phyloP scores from a whole-genome alignment of 2,329 filamentous ascomycete genomes.

The Cladosporium sp. region DNA sequence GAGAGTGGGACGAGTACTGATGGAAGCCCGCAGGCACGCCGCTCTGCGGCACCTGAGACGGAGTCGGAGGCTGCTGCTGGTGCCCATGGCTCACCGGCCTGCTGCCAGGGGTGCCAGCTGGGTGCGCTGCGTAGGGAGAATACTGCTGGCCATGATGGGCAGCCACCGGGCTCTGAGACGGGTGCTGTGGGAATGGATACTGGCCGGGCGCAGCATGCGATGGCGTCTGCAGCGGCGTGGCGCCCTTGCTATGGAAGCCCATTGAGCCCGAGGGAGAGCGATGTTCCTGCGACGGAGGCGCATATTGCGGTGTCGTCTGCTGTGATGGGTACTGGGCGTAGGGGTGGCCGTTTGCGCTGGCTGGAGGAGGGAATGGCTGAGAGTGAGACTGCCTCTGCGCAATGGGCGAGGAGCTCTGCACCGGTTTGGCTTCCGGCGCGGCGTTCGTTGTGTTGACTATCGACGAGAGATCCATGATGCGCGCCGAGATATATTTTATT shows the following conservation, averaged over 20 bases:
- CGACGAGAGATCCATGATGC: slow-evolving; percentile 29
- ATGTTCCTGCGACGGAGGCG: slow-evolving; percentile 20
- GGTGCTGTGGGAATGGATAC: slow-evolving; percentile 24
- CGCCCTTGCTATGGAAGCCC: slow-evolving; percentile 21
- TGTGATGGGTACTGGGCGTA: slow-evolving; percentile 14
- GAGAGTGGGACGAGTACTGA: slow-evolving; percentile 25
- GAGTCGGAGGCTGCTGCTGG: slow-evolving; percentile 17
- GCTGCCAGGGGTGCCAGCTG: slow-evolving; percentile 24
- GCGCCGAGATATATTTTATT: neutral
- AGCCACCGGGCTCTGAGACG: slow-evolving; percentile 28
- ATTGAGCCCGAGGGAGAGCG: slow-evolving; percentile 18
- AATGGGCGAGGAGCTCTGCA: slow-evolving; percentile 17
- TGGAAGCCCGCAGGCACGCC: neutral
- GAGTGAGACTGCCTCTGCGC: slow-evolving; percentile 17
- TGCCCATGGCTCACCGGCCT: slow-evolving; percentile 23
- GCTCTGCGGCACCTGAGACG: neutral
- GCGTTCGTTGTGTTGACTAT: slow-evolving; percentile 29
- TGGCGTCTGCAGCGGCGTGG: slow-evolving; percentile 29
- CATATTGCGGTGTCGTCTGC: slow-evolving; percentile 14
- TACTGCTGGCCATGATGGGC: slow-evolving; percentile 19
- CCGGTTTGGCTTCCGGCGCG: slow-evolving; percentile 22
- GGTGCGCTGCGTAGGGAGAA: slow-evolving; percentile 19
- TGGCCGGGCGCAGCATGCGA: slow-evolving; percentile 18
- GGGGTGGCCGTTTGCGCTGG: slow-evolving; percentile 14
- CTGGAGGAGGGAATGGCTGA: slow-evolving; percentile 9